phyloP scores from a whole-genome alignment of 2,329 filamentous ascomycete genomes.

The Aspergillus thermomutatus region DNA sequence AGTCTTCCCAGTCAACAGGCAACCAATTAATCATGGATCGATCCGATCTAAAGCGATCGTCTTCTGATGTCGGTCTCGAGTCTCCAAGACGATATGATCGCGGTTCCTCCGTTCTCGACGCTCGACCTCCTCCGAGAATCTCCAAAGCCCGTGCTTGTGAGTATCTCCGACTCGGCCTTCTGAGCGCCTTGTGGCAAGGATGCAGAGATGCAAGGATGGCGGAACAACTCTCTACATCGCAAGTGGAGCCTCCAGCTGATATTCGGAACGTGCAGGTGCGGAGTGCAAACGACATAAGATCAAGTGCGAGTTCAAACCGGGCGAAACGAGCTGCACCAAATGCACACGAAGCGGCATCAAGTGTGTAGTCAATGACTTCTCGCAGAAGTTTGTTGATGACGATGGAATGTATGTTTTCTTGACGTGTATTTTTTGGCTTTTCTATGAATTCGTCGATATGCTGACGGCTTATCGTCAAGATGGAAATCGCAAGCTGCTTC shows the following conservation, averaged over 20 bases:
- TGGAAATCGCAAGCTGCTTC: slow-evolving; percentile 46
- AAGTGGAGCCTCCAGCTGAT: slow-evolving; percentile 3
- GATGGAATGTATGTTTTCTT: slow-evolving; percentile 46
- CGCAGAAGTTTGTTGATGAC: slow-evolving; percentile 54
- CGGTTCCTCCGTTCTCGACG: slow-evolving; percentile 20
- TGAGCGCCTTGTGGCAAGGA: neutral
- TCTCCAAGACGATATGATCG: slow-evolving; percentile 23
- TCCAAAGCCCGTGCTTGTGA: slow-evolving; percentile 43
- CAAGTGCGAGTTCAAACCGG: slow-evolving; percentile 50
- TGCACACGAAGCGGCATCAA: slow-evolving; percentile 50
- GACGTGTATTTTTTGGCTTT: neutral
- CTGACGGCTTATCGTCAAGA: slow-evolving; percentile 24
- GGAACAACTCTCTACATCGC: neutral
- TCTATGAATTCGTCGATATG: neutral
- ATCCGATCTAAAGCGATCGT: slow-evolving; percentile 30
- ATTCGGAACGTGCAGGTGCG: slow-evolving; percentile 29
- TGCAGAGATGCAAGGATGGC: too few relatives aligned
- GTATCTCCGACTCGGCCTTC: slow-evolving; percentile 16
- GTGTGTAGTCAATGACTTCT: slow-evolving; percentile 55
- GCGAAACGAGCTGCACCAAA: slow-evolving; percentile 47
- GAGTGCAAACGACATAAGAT: slow-evolving; percentile 56
- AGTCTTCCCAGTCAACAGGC: slow-evolving; percentile 1
- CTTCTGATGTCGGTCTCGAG: slow-evolving; percentile 33
- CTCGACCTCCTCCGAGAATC: slow-evolving; percentile 30
- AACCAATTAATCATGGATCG: slow-evolving; percentile 13